Base-by-base conservation (phyloP, 2,329 filamentous ascomycete species). In the Sporothrix pseudoabietina region DNA sequence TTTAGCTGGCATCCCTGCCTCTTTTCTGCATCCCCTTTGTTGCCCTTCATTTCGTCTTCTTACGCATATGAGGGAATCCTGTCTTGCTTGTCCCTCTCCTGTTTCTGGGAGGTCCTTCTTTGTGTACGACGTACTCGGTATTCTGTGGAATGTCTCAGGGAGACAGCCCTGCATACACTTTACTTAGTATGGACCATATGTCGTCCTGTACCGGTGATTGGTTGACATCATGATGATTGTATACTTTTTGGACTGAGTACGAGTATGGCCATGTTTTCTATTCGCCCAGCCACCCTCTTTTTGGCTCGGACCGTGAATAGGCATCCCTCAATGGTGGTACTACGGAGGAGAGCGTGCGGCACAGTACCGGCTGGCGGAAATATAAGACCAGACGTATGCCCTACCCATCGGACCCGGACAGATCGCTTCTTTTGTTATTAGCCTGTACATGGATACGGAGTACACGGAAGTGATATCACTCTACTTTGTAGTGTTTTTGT, bases 341-440 rank as follows among this genome's bases (percentile, higher is more conserved):
- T 8, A 54, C n/a, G 55, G 14, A 35, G 30, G 30, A 35, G 19
- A 26, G n/a, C 19, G 6, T 57, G 49, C 49, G 49, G 68, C 49
- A 30, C 9, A 57, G 22, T 57, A 9, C 39, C 49, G 49, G 52
- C 68, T 57, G 68, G 68, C 68, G 68, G 49, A 44, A 57, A 57
- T 70, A 55, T n/a, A 41, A 70, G n/a, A 69, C 10, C 35, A 1
- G 8, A 35, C 12, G 65, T 19, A 35, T 32, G n/a, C 68, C 68
- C 52, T 70, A 70, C 68, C 68, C 68, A 70, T 47, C 68, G 68
- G 68, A 19, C 66, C 54, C 12, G 30, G 68, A 26, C 35, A 59
- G 22, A 55, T 44, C 32, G 30, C 65, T 26, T 4, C 12, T 41
- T 26, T 41, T 44, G 59, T 30, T 44, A 70, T 70, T 59, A 70